These are phyloP conservation scores for Lasiodiplodia theobromae DNA, from an alignment of 2,329 filamentous ascomycete genomes.

Conservation along the genomic window DNA sequence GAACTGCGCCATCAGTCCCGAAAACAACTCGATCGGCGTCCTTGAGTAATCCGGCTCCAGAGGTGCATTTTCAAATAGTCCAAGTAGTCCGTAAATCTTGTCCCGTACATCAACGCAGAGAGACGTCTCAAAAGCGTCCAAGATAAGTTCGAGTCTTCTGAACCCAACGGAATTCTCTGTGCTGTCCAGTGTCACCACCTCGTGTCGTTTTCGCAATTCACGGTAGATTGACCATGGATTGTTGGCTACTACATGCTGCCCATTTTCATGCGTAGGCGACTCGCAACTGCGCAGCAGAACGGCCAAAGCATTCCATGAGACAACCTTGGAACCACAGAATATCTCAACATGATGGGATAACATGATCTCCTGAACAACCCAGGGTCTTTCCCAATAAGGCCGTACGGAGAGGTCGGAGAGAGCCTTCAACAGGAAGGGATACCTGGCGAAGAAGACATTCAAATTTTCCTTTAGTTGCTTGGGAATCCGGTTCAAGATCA, in stretches of 20 bases:
- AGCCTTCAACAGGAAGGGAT: neutral
- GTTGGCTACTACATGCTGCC: neutral
- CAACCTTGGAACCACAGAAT: neutral
- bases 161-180: too few species aligned
- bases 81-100: neutral
- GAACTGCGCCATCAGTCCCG: neutral
- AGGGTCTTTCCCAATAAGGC: neutral
- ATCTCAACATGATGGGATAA: constrained; percentile 30
- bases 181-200: too few species aligned
- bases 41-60: neutral
- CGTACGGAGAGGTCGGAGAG: neutral
- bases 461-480: too few species aligned
- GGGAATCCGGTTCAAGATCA: too few species aligned
- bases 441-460: too few species aligned
- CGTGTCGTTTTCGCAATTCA: neutral
- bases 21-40: neutral
- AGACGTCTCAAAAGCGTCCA: neutral
- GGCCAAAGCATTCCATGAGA: too few species aligned
- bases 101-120: neutral
- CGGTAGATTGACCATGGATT: neutral
- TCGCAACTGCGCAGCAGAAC: neutral
- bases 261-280: neutral
- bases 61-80: neutral
- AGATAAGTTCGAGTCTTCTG: too few species aligned
- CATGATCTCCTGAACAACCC: neutral